Conservation (phyloP, 1,139 yeast species). For the Zygosaccharomyces sapae region DNA sequence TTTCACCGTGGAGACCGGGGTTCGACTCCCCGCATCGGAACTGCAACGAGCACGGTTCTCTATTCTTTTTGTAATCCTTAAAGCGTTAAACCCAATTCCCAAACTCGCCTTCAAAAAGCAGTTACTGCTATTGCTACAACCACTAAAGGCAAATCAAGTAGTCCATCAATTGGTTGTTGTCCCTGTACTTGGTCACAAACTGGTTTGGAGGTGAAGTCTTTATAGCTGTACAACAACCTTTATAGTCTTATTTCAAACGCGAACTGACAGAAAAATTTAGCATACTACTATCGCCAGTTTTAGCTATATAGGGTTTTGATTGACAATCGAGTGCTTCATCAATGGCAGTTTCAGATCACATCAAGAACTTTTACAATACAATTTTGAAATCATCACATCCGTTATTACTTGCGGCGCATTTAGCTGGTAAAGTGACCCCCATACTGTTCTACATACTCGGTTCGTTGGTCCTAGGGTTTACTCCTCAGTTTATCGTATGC, state of each 20-base stretch:
- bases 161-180: no score
- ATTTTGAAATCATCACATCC: conserved; percentile 38
- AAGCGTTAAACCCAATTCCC: no score
- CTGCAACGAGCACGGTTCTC: no score
- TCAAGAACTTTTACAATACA: conserved; percentile 33
- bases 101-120: no score
- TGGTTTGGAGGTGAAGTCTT: no score
- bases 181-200: no score
- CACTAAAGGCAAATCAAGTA: no score
- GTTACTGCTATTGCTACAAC: no score
- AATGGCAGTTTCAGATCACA: conserved; percentile 27
- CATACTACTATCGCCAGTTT: not conserved
- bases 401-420: conserved; percentile 29
- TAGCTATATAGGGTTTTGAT: no score
- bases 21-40: conserved; percentile 31
- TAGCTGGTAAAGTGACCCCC: conserved; percentile 34
- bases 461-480: conserved; percentile 32
- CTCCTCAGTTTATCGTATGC: conserved; percentile 63
- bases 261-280: not conserved
- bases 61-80: not conserved
- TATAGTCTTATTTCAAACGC: not conserved
- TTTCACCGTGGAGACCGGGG: conserved; percentile 28
- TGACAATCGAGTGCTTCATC: not conserved
- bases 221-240: no score
- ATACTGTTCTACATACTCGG: conserved; percentile 35